Conservation (phyloP, 495 filamentous ascomycete genomes). For the Penicillium robsamsonii region DNA sequence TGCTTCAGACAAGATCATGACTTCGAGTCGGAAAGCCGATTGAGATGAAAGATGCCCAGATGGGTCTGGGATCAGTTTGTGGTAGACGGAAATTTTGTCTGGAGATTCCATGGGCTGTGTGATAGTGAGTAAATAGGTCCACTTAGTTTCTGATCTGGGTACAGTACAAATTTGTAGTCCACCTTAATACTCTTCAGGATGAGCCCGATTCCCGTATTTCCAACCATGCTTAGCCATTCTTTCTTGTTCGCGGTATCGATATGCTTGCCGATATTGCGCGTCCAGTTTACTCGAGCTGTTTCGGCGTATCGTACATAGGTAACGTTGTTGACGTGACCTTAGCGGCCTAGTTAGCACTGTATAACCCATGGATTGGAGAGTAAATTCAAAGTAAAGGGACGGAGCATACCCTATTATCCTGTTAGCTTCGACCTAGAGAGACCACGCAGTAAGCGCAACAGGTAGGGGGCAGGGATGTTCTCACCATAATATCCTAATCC, state of each 20-base stretch:
- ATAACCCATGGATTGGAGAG: not conserved
- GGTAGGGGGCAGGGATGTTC: constrained; percentile 7
- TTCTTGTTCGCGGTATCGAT: constrained; percentile 63
- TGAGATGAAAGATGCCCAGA: constrained; percentile 32
- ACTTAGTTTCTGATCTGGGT: not conserved
- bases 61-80: constrained; percentile 66
- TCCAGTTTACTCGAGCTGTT: constrained; percentile 80
- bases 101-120: constrained; percentile 82
- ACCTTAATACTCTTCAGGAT: constrained; percentile 79
- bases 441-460: not conserved
- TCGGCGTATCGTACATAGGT: constrained; percentile 84
- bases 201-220: constrained; percentile 63
- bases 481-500: constrained; percentile 58
- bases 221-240: constrained; percentile 71
- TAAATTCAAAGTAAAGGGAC: not conserved
- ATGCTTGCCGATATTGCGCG: constrained; percentile 66
- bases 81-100: constrained; percentile 83
- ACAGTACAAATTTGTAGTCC: constrained; percentile 87
- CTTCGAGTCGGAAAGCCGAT: constrained; percentile 57
- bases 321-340: constrained; percentile 88
- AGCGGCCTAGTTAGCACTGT: not conserved
- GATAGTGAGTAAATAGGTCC: not conserved
- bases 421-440: constrained; percentile 10
- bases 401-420: constrained; percentile 26
- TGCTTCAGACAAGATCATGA: constrained; percentile 73